Base-by-base conservation (phyloP, 192 early-diverging fungal species). In the Funneliformis geosporum region DNA sequence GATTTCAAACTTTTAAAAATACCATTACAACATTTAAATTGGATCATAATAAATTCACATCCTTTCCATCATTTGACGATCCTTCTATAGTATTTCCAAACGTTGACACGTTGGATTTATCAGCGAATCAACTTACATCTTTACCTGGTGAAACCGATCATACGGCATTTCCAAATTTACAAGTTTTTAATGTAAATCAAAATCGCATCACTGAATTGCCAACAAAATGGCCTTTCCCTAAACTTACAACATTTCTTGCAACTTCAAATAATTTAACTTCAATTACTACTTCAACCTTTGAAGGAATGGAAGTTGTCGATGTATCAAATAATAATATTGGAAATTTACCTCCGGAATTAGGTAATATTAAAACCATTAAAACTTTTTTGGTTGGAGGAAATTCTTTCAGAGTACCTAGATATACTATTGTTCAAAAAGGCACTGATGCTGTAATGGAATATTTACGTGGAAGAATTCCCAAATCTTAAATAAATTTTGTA, bases 391-490 rank as follows among this genome's bases (percentile, higher is more conserved):
- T 89, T 8, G 88, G 88, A 46, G 88, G 89, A 3, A 91, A 91
- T 70, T 66, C 84, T 21, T 91, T 91, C 76, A 82, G 88, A 60
- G 85, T 91, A 2, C 90, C 90, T 5, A 60, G 87, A 43, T 84
- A 83, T 4, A 75, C 86, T 21, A 79, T 87, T 16, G 80, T 91
- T 61, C 85, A 85, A 18, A 82, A 86, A 62, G 90, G 90, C 0
- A 91, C 90, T 1, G 77, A 80, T 27, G 85, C 88, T 0, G 73
- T 91, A 8, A 87, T 91, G 84, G 87, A 89, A 60, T 89, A 86
- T 59, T 80, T 91, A n/a, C 72, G 86, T 5, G 80, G 82, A 25
- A 66, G 88, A 33, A 87, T 87, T 40, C 86, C 86, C 2, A 74
- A 44, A 9, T 83, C 28, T 59, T 71, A 65, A 5, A 39, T 67